Evolutionary conservation across 2,329 filamentous ascomycete species (phyloP), one percentile per base, ranked within the genome.

Genomic region (Ilyonectria sp.): DNA sequence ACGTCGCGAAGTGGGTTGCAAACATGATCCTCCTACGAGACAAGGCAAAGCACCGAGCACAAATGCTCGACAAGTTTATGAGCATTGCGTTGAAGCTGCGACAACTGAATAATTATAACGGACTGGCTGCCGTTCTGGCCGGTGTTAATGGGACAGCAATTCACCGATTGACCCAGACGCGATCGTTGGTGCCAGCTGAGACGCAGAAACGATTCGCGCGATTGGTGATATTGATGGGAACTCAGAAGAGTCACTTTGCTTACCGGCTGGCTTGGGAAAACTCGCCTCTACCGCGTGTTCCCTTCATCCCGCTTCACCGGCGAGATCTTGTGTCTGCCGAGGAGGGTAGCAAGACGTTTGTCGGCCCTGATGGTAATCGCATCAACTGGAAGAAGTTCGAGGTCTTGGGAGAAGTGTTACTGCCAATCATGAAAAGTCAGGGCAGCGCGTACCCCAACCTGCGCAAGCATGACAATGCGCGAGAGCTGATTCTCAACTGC

Each of bases 311-410:
- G 2, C 86, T 98, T 31, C 94, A 97, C 77, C 90, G 94, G 49
- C 89, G 95, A 70, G 96, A 99, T 81, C 86, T 99, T 26, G 94
- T 97, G 2, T 94, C 93, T 13, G 95, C 96, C 1, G 94, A 97
- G 77, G 93, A 97, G 81, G 96, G 95, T 37, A 98, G 96, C 80
- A 90, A 90, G 76, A 98, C 96, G 0, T 95, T 97, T 79, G 85
- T 98, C 2, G 94, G 93, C 8, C 86, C 89, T 2, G 87, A 90
- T 67, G 89, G 86, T 70, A 89, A 94, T 69, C 87, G 93, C 58
- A 93, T 99, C 78, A 98, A 98, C 79, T 99, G 96, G 96, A 94
- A 92, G 81, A 99, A 99, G 79, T 99, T 98, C 76, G 95, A 98
- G 80, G 92, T 99, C 35, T 91, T 98, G 81, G 95, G 95, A 7